These are phyloP conservation scores for Fraxinus angustifolia DNA, from an alignment of 305 asterid genomes.

Conservation along the genomic window DNA sequence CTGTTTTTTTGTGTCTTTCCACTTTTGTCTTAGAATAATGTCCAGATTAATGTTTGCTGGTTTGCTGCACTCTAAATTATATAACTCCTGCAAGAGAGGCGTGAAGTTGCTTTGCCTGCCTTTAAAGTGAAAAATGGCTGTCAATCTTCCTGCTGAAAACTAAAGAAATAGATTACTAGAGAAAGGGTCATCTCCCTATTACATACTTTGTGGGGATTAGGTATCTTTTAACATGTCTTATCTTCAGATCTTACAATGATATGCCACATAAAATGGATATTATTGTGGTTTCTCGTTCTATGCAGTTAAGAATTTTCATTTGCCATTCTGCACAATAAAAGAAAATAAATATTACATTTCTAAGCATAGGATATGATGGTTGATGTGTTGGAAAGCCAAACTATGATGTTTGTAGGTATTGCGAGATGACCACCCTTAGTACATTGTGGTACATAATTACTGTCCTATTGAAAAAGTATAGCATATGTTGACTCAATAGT, in stretches of 20 bases:
- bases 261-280: background rate
- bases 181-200: background rate
- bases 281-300: background rate
- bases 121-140: background rate
- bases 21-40: slow-evolving; percentile 4
- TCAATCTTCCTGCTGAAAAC: background rate
- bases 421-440: background rate
- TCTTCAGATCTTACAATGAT: background rate
- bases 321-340: background rate
- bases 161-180: background rate
- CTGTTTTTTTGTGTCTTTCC: background rate
- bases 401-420: background rate
- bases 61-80: slow-evolving; percentile 6
- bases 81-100: background rate
- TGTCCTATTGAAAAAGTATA: background rate
- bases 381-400: background rate
- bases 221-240: background rate
- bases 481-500: background rate
- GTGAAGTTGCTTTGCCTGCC: background rate
- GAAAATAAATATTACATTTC: background rate
- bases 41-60: background rate
- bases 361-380: background rate
- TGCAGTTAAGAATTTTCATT: background rate
- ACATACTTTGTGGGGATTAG: background rate
- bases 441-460: background rate